These are phyloP conservation scores for Penicillium sp. DNA, from an alignment of 2,329 filamentous ascomycete genomes.

Conservation along the genomic window DNA sequence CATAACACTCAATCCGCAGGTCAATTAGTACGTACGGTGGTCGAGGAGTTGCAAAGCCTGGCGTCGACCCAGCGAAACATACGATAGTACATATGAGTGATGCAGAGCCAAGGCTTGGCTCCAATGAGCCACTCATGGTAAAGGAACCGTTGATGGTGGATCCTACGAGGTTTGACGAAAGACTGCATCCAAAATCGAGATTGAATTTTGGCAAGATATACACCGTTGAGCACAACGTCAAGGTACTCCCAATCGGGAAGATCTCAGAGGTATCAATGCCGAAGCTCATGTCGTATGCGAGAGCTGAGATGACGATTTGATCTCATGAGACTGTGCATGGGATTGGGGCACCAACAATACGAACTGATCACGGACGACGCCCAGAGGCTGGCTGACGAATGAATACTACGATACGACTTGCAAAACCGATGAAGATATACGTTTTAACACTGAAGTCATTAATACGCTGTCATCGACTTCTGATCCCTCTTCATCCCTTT, in stretches of 20 bases:
- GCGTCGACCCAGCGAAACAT: conserved; percentile 43
- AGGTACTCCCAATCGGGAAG: conserved; percentile 44
- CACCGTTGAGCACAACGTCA: conserved; percentile 50
- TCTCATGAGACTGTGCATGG: neutral
- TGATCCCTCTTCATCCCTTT: neutral
- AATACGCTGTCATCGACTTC: neutral
- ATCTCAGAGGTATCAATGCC: conserved; percentile 34
- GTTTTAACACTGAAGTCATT: neutral
- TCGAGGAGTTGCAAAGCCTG: conserved; percentile 42
- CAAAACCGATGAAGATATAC: neutral
- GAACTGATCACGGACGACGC: neutral
- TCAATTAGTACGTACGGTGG: conserved; percentile 47
- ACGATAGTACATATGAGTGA: conserved; percentile 43
- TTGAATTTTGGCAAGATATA: conserved; percentile 48
- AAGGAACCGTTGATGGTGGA: conserved; percentile 45
- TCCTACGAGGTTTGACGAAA: conserved; percentile 25
- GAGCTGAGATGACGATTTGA: conserved; percentile 2
- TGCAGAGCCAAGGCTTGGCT: conserved; percentile 15
- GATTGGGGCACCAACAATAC: neutral
- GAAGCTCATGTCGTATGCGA: conserved; percentile 27
- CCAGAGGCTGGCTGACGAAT: neutral
- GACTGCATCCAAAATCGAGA: conserved; percentile 40
- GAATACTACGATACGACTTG: neutral
- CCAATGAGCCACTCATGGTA: conserved; percentile 35
- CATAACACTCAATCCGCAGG: conserved; percentile 27